phyloP scores from a whole-genome alignment of 2,329 filamentous ascomycete species.

The Colletotrichum sp. region DNA sequence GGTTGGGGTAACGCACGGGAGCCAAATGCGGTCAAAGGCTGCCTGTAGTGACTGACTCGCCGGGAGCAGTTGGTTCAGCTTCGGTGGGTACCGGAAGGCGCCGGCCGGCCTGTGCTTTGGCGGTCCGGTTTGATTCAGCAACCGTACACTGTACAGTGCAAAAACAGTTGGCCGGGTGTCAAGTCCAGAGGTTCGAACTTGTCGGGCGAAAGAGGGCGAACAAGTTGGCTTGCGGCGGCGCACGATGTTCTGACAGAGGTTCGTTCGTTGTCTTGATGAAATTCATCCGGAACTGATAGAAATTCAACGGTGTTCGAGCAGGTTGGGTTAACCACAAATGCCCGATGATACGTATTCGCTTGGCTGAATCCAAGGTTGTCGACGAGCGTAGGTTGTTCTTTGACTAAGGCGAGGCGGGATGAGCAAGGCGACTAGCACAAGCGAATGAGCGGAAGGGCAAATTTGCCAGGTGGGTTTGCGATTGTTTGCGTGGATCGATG shows the following conservation, averaged over 20 bases:
- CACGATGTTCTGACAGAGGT: background rate
- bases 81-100: background rate
- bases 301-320: background rate
- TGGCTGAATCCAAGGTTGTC: background rate
- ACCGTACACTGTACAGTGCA: background rate
- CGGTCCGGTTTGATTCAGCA: background rate
- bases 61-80: background rate
- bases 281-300: background rate
- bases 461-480: background rate
- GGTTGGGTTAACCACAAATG: background rate
- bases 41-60: background rate
- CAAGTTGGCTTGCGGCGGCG: background rate
- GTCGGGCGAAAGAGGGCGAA: background rate
- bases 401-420: background rate
- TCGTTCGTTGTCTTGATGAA: background rate
- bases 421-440: background rate
- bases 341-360: background rate
- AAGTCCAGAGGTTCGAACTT: background rate
- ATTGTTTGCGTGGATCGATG: background rate
- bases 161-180: background rate
- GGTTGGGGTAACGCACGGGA: background rate
- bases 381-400: background rate
- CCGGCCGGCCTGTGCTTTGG: constrained; percentile 8
- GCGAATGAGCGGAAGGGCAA: background rate
- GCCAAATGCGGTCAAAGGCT: background rate